Evolutionary conservation across 2,329 filamentous ascomycete genomes (phyloP).

Genomic region (Teratosphaeria zuluensis): DNA sequence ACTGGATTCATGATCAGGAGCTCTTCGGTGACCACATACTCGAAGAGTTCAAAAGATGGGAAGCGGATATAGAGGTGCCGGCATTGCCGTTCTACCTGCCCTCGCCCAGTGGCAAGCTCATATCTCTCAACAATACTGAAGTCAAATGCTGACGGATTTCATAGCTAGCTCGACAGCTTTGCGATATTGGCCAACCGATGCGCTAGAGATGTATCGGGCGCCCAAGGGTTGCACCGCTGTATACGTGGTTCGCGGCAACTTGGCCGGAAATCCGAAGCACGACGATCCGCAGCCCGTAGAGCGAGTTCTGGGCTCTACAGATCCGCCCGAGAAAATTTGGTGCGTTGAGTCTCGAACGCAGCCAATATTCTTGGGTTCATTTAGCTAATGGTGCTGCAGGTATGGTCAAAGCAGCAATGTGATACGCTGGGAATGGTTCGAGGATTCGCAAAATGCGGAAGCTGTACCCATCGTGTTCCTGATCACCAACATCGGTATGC

Average conservation of each 20-base stretch:
- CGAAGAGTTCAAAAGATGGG: background rate
- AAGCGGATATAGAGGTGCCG: background rate
- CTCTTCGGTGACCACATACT: background rate
- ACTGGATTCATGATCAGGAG: background rate
- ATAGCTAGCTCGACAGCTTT: background rate
- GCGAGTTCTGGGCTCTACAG: background rate
- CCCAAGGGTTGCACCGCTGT: slow-evolving; percentile 6
- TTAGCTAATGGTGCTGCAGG: background rate
- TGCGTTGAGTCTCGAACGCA: background rate
- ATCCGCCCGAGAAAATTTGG: background rate
- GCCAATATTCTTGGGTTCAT: background rate
- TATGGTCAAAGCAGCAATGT: background rate
- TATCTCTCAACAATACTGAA: background rate
- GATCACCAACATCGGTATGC: background rate
- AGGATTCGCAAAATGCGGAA: background rate
- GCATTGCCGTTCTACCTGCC: background rate
- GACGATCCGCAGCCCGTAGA: background rate
- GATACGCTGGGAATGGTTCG: background rate
- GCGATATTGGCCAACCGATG: background rate
- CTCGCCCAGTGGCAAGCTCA: background rate
- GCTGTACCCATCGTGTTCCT: background rate
- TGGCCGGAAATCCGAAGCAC: background rate
- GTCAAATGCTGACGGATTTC: background rate
- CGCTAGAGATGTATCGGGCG: background rate
- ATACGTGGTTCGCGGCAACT: slow-evolving; percentile 2